phyloP scores from a whole-genome alignment of 345 rosid species.

The Physaria fendleri region DNA sequence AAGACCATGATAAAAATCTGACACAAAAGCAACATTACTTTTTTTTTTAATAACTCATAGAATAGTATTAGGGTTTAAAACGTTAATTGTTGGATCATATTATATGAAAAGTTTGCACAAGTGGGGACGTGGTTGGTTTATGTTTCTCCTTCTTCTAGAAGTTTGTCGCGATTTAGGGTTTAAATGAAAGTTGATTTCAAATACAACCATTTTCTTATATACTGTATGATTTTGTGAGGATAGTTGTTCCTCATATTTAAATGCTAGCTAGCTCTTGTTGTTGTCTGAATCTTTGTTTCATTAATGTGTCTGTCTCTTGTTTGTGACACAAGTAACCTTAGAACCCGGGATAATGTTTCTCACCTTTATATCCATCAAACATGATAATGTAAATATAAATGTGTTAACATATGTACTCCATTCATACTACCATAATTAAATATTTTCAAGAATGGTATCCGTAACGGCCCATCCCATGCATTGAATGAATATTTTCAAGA shows the following conservation, averaged over 20 bases:
- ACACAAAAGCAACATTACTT: constrained; percentile 15
- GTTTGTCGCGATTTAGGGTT: constrained; percentile 27
- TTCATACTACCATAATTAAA: neutral
- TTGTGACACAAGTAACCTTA: constrained; percentile 30
- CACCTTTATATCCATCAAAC: constrained; percentile 9
- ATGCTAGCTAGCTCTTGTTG: constrained; percentile 12
- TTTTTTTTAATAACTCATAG: constrained; percentile 19
- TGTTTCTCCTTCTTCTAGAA: constrained; percentile 1
- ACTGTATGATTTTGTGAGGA: constrained; percentile 2
- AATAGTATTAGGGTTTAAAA: constrained; percentile 22
- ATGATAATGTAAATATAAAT: too few relatives aligned
- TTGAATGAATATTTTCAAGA: neutral
- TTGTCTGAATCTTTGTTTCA: constrained; percentile 28
- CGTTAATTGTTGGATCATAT: constrained; percentile 13
- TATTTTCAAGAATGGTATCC: too few relatives aligned
- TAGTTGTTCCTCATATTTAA: neutral
- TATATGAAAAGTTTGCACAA: neutral
- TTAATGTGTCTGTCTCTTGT: constrained; percentile 29
- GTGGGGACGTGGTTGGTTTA: neutral
- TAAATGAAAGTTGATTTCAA: neutral
- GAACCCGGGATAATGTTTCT: constrained; percentile 27
- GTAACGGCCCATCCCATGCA: too few relatives aligned
- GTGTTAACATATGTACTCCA: neutral
- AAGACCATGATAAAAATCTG: constrained; percentile 35
- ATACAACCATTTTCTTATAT: constrained; percentile 8